A percentile compares a stretch with the other conserved stretches of the same genome.
Evolutionary conservation across 225 moss, liverwort and hornwort genomes (phyloP).

Genomic region (Marchantia polymorpha): DNA sequence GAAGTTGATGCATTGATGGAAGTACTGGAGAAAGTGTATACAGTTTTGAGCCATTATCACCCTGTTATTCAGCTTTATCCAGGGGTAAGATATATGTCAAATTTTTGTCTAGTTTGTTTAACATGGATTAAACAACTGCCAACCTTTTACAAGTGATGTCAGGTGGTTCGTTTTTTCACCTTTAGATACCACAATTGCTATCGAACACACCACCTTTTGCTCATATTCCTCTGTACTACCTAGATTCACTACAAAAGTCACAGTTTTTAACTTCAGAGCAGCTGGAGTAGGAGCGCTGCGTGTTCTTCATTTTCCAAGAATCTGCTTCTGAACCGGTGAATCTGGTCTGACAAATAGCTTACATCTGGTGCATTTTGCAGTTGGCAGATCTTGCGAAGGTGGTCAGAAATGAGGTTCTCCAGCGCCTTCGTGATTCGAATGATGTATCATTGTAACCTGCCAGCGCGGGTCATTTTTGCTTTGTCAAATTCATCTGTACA

Average conservation of each 20-base stretch:
- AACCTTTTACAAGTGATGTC: neutral
- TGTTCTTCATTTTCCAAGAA: too few relatives aligned
- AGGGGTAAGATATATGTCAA: conserved; percentile 38
- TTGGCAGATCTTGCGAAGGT: conserved; percentile 39
- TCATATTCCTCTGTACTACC: neutral
- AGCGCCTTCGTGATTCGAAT: conserved; percentile 23
- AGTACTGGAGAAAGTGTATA: conserved; percentile 72
- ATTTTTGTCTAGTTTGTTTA: neutral
- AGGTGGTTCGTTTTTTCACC: neutral
- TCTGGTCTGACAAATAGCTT: too few relatives aligned
- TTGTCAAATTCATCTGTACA: conserved; percentile 19
- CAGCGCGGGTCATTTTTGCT: conserved; percentile 16
- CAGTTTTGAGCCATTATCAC: conserved; percentile 56
- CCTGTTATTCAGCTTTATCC: conserved; percentile 78
- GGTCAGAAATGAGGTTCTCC: conserved; percentile 29
- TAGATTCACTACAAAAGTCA: neutral
- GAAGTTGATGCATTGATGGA: conserved; percentile 80
- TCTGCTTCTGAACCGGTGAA: too few relatives aligned
- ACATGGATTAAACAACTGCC: neutral
- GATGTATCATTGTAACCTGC: conserved; percentile 19
- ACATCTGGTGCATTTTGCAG: conserved; percentile 20
- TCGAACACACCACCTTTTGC: neutral
- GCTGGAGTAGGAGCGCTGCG: too few relatives aligned
- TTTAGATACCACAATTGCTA: neutral
- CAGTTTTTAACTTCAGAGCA: too few relatives aligned